Evolutionary conservation across 1,284 basidiomycete species (phyloP).

Genomic region (Cutaneotrichosporon sp.): DNA sequence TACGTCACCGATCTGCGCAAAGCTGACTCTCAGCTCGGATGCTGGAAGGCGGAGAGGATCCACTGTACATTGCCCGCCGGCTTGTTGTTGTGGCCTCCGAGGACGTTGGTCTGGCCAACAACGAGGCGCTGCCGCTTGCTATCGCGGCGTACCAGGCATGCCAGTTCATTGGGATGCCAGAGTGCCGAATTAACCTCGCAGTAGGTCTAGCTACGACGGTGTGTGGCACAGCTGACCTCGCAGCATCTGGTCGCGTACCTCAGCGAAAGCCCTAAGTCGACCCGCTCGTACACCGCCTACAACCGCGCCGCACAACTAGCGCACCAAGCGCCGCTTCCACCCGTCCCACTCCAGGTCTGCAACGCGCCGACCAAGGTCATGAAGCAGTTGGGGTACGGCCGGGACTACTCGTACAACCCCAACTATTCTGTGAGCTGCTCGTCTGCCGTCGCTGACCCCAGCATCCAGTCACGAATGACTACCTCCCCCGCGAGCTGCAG

Average conservation of each 20-base stretch:
- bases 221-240: not conserved
- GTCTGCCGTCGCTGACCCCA: not conserved
- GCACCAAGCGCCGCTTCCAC: constrained; percentile 52
- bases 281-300: constrained; percentile 75
- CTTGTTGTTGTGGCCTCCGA: constrained; percentile 83
- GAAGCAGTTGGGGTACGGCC: constrained; percentile 75
- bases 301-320: constrained; percentile 68
- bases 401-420: constrained; percentile 77
- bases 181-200: constrained; percentile 56
- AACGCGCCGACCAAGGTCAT: constrained; percentile 84
- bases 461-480: constrained; percentile 71
- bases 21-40: constrained; percentile 52
- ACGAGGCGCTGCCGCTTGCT: constrained; percentile 70
- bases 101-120: constrained; percentile 79
- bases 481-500: constrained; percentile 54
- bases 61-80: constrained; percentile 76
- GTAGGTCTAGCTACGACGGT: constrained; percentile 25
- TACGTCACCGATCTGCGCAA: not conserved
- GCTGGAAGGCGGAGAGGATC: constrained; percentile 83
- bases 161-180: constrained; percentile 81
- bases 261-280: constrained; percentile 79
- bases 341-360: constrained; percentile 72
- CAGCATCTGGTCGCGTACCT: constrained; percentile 77
- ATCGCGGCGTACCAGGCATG: constrained; percentile 74
- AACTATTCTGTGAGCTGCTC: constrained; percentile 56